Evolutionary conservation across 768 basidiomycete genomes (phyloP).

Genomic region (Podaxis mareebaensis): DNA sequence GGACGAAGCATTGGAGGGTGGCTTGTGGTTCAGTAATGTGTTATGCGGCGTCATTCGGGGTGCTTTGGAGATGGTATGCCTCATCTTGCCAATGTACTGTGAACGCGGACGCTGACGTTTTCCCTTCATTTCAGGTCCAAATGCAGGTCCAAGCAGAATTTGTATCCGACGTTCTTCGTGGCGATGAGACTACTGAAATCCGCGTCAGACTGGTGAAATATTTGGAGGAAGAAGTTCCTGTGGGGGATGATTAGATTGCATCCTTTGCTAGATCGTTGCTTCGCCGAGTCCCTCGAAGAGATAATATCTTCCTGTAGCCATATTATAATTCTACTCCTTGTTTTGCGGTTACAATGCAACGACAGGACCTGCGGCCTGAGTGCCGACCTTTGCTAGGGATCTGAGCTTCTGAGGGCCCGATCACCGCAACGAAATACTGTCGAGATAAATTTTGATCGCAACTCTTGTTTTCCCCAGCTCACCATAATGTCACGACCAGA

Average conservation of each 20-base stretch:
- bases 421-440: conserved; percentile 3
- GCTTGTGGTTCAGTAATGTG: conserved; percentile 96
- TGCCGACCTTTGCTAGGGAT: neutral
- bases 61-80: conserved; percentile 90
- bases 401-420: neutral
- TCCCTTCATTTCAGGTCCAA: conserved; percentile 66
- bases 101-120: conserved; percentile 16
- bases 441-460: conserved; percentile 27
- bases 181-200: conserved; percentile 94
- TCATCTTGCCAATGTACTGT: neutral
- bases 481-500: conserved; percentile 81
- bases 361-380: neutral
- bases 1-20: conserved; percentile 88
- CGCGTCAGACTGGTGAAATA: conserved; percentile 88
- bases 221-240: conserved; percentile 93
- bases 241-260: conserved; percentile 76
- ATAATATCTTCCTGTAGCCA: neutral
- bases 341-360: too few relatives aligned
- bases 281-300: neutral
- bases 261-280: neutral
- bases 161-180: conserved; percentile 85
- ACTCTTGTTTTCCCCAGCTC: conserved; percentile 12
- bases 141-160: conserved; percentile 93
- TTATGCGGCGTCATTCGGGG: conserved; percentile 93
- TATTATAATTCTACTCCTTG: too few relatives aligned